These are phyloP conservation scores for Dendrobium huoshanense DNA, from an alignment of 106 monocot species.

Conservation along the genomic window DNA sequence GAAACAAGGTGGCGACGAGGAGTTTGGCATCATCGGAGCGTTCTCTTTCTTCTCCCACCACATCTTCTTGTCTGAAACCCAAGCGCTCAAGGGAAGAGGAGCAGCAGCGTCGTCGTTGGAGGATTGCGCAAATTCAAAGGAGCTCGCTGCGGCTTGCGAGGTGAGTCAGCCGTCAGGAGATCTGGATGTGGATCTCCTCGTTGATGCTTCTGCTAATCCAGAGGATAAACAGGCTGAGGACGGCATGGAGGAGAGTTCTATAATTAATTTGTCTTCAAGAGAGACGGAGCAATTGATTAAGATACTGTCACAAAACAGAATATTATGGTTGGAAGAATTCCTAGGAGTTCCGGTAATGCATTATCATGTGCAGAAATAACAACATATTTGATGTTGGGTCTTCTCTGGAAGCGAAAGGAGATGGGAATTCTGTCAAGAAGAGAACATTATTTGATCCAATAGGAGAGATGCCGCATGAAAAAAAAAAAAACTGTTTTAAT, in stretches of 20 bases:
- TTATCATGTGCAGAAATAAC: too few species aligned
- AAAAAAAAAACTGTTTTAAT: too few species aligned
- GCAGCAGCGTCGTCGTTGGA: not conserved
- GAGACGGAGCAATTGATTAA: too few species aligned
- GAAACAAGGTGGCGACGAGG: not conserved
- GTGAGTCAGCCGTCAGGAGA: not conserved
- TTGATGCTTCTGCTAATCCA: not conserved
- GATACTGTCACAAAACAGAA: too few species aligned
- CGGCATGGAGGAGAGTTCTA: not conserved
- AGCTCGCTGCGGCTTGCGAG: not conserved
- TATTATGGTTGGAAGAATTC: too few species aligned
- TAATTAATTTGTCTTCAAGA: not conserved
- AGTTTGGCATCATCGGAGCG: not conserved
- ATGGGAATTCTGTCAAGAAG: too few species aligned
- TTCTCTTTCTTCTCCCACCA: not conserved
- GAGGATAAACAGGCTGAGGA: not conserved
- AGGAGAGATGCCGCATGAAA: too few species aligned
- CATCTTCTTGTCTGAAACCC: not conserved
- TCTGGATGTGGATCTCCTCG: not conserved
- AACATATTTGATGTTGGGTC: too few species aligned
- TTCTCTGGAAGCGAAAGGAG: too few species aligned
- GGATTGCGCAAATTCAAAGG: not conserved
- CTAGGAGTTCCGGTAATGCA: too few species aligned
- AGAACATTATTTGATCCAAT: too few species aligned
- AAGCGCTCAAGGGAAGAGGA: conserved; percentile 3